Percentiles rank a stretch among this genome's conserved stretches.
Conservation (phyloP, 202 grass and related monocot genomes). For the Carex arenaria region DNA sequence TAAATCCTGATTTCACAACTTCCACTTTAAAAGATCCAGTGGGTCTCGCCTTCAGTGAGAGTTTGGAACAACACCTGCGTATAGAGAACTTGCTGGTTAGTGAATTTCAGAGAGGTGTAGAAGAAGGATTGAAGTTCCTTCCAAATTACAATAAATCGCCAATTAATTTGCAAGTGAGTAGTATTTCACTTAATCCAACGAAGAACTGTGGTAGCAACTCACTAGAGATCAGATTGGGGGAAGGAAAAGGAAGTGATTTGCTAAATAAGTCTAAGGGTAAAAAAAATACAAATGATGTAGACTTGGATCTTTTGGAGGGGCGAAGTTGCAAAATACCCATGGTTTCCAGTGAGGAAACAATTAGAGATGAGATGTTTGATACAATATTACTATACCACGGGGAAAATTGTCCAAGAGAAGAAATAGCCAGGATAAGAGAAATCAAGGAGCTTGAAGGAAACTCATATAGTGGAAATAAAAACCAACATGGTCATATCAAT, state of each 20-base stretch:
- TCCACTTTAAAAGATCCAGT: not conserved
- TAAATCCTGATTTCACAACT: constrained; percentile 15
- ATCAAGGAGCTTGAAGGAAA: not conserved
- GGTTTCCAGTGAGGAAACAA: constrained; percentile 20
- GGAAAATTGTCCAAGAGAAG: not conserved
- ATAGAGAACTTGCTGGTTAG: no score
- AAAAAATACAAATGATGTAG: not conserved
- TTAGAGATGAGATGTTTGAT: constrained; percentile 42
- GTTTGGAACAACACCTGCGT: not conserved
- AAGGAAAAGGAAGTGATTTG: not conserved
- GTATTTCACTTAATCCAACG: no score
- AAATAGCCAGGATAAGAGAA: not conserved
- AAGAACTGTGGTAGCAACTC: no score
- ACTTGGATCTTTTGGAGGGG: not conserved
- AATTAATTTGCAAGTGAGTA: no score
- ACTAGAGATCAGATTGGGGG: no score
- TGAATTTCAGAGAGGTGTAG: no score
- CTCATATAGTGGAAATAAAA: not conserved
- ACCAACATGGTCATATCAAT: not conserved
- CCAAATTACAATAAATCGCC: no score
- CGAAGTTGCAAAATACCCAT: constrained; percentile 21
- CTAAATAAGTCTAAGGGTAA: not conserved
- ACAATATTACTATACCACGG: not conserved
- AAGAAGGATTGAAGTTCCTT: no score
- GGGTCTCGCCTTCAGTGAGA: not conserved